Evolutionary conservation across 768 basidiomycete genomes (phyloP).

Genomic region (Leccinum rimulosum): DNA sequence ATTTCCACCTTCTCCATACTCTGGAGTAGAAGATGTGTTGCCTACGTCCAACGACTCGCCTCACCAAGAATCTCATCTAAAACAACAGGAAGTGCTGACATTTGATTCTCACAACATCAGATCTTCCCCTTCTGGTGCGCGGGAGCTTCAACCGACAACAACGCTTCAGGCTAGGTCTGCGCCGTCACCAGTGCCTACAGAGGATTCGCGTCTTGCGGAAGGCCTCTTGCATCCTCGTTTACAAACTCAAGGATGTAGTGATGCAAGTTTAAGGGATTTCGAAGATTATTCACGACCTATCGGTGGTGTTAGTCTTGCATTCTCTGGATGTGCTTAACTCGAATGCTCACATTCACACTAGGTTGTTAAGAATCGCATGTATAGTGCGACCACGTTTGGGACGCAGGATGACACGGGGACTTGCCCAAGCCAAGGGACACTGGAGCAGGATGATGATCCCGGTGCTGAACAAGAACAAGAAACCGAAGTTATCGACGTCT

Average conservation of each 20-base stretch:
- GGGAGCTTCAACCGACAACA: background rate
- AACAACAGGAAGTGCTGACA: background rate
- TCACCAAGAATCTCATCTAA: background rate
- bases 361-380: conserved; percentile 31
- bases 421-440: conserved; percentile 5
- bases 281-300: conserved; percentile 35
- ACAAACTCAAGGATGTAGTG: conserved; percentile 21
- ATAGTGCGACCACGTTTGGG: conserved; percentile 34
- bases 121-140: background rate
- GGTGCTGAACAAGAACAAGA: conserved; percentile 5
- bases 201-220: conserved; percentile 21
- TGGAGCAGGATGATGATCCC: background rate
- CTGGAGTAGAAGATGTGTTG: conserved; percentile 1
- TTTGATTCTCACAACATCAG: background rate
- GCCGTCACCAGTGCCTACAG: conserved; percentile 28
- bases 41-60: background rate
- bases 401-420: conserved; percentile 25
- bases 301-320: conserved; percentile 24
- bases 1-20: conserved; percentile 19
- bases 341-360: conserved; percentile 5
- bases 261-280: conserved; percentile 30
- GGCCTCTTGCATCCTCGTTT: conserved; percentile 27
- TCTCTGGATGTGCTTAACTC: background rate
- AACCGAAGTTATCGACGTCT: conserved; percentile 7
- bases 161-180: conserved; percentile 3